Conservation (phyloP, 2,329 filamentous ascomycete genomes). For the Stemphylium vesicarium region DNA sequence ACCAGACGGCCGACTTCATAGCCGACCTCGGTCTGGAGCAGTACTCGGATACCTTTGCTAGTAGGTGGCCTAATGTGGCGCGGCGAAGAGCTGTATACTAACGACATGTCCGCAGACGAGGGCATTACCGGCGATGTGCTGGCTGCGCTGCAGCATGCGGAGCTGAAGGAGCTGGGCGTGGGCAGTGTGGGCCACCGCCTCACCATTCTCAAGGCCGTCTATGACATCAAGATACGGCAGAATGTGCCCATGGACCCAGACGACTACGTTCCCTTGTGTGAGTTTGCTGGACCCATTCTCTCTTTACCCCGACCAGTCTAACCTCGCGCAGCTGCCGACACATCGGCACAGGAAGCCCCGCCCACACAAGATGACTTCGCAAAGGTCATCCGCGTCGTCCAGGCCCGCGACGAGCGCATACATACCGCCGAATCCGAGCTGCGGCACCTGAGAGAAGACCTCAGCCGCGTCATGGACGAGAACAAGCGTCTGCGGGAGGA, state of each 20-base stretch:
- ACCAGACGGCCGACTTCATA: conserved; percentile 91
- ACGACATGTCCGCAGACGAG: conserved; percentile 69
- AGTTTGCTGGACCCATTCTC: conserved; percentile 44
- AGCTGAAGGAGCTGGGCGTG: conserved; percentile 94
- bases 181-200: conserved; percentile 90
- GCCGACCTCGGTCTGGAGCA: conserved; percentile 78
- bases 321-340: conserved; percentile 75
- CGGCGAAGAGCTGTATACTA: conserved; percentile 7
- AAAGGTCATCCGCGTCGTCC: conserved; percentile 86
- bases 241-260: conserved; percentile 90
- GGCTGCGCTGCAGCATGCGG: conserved; percentile 86
- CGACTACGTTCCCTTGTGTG: conserved; percentile 92
- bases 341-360: conserved; percentile 80
- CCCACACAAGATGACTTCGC: conserved; percentile 94
- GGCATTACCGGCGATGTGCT: conserved; percentile 92
- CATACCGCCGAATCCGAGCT: conserved; percentile 82
- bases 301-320: background rate
- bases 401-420: conserved; percentile 89
- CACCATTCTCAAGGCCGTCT: conserved; percentile 93
- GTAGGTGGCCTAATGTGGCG: conserved; percentile 59
- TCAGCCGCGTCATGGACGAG: conserved; percentile 69
- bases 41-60: conserved; percentile 82
- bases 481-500: conserved; percentile 90
- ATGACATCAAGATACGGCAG: conserved; percentile 94
- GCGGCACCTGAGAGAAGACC: conserved; percentile 68